Percentiles rank a stretch among this genome's conserved stretches.
Evolutionary conservation across 495 filamentous ascomycete genomes (phyloP).

Genomic region (Aspergillus conjunctus): DNA sequence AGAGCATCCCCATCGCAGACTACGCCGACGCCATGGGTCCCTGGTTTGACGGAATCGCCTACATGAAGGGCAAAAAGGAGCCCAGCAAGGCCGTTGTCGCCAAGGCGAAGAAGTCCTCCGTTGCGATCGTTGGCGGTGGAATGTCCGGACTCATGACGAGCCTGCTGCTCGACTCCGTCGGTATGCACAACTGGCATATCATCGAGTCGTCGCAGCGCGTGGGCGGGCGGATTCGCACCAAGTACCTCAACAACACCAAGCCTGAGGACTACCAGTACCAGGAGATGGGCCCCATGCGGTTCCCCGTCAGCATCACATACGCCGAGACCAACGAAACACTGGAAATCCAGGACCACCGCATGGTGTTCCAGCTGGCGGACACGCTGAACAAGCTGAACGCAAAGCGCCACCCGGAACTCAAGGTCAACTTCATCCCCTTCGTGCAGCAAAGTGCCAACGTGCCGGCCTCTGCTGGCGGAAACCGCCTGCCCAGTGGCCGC

Average conservation of each 20-base stretch:
- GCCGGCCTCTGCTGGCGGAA: constrained; percentile 51
- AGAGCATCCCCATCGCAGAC: constrained; percentile 38
- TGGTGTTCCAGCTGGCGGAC: constrained; percentile 64
- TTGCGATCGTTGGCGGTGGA: constrained; percentile 68
- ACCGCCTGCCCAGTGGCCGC: constrained; percentile 53
- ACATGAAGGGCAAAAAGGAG: constrained; percentile 55
- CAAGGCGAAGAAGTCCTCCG: constrained; percentile 46
- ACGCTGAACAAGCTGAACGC: constrained; percentile 61
- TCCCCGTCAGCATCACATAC: constrained; percentile 53
- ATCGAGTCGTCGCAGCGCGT: constrained; percentile 52
- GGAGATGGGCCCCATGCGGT: constrained; percentile 77
- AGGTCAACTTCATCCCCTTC: constrained; percentile 69
- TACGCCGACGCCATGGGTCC: constrained; percentile 60
- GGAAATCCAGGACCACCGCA: constrained; percentile 57
- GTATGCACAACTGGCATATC: constrained; percentile 58
- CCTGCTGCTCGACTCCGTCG: constrained; percentile 52
- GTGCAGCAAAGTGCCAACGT: constrained; percentile 57
- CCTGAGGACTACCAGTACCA: constrained; percentile 72
- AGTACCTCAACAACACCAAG: constrained; percentile 55
- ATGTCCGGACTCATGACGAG: constrained; percentile 67
- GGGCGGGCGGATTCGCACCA: constrained; percentile 63
- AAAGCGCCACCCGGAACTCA: constrained; percentile 46
- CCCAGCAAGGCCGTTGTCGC: constrained; percentile 53
- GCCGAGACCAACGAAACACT: constrained; percentile 55
- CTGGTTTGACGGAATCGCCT: constrained; percentile 70